These are phyloP conservation scores for Rubus idaeus DNA, from an alignment of 306 rosid species.

Conservation along the genomic window DNA sequence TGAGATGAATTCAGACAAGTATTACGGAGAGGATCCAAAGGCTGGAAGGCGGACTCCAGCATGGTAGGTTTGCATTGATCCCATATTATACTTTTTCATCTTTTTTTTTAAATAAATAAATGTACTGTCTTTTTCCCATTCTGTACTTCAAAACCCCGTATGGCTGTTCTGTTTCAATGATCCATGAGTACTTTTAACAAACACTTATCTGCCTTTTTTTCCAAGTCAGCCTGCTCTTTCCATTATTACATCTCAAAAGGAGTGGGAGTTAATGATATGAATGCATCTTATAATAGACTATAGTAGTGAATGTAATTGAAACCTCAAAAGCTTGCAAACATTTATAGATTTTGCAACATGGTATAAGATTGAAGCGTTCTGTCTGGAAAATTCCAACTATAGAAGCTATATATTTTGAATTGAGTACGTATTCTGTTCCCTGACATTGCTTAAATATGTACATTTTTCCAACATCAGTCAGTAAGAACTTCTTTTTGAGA, in stretches of 20 bases:
- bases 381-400: neutral
- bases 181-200: too few species aligned
- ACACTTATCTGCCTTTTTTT: too few species aligned
- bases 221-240: neutral
- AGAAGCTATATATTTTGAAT: neutral
- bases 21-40: slow-evolving; percentile 76
- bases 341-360: neutral
- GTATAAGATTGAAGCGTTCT: neutral
- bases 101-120: neutral
- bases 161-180: too few species aligned
- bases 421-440: neutral
- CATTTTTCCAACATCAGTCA: neutral
- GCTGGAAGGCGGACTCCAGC: slow-evolving; percentile 80
- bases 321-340: neutral
- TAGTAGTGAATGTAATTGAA: neutral
- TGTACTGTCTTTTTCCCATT: neutral
- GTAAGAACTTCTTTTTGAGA: neutral
- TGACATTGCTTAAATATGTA: neutral
- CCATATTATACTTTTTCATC: neutral
- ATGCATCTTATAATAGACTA: neutral
- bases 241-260: neutral
- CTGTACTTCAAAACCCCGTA: neutral
- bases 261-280: neutral
- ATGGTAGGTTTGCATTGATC: slow-evolving; percentile 57
- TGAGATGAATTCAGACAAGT: slow-evolving; percentile 73